Base-by-base conservation (phyloP, 192 early-diverging fungal species). In the Backusella westeae region DNA sequence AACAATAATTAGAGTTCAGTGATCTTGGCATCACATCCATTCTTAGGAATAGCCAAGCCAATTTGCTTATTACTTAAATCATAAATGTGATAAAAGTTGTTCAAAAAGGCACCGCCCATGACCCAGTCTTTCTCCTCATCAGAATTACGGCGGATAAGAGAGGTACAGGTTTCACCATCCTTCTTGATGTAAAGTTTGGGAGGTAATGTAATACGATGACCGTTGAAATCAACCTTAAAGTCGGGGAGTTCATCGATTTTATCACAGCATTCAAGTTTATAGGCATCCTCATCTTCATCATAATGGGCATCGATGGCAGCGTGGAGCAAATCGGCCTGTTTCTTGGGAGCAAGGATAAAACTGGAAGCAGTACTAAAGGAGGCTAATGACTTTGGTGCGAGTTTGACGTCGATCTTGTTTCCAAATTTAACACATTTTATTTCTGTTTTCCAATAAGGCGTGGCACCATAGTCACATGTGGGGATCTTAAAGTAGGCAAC, bases 61-160 rank as follows among this genome's bases (percentile, higher is more conserved):
- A 73, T 65, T 32, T 75, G 74, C 12, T 63, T 41, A 19, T 76
- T 71, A 34, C 71, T 75, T 21, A 73, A 35, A 44, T 80, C 79
- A 23, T 73, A 80, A 66, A 80, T 73, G 44, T 72, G 71, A 69
- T 80, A 80, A 68, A 80, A 80, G 36, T 67, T 73, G 34, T 80
- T 77, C 21, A 76, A 52, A 66, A 80, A 80, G 7, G 79, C 42
- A 26, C 63, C 66, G 14, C 79, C 79, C 26, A 80, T 66, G 34
- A 77, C 68, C 79, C 79, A 80, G 19, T 73, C 42, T 65, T 63
- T 77, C 2, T 67, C 69, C 9, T 73, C 53, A 5, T 36, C 34
- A 19, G 26, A 29, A 26, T 72, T 52, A 71, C 71, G 66, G 6
- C 26, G 26, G n/a, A 80, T 77, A 19, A 80, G 69, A 0, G 75